Percentiles rank a stretch among this genome's conserved stretches.
phyloP scores from a whole-genome alignment of 1,139 yeast genomes.

The Geotrichum aggregatum region DNA sequence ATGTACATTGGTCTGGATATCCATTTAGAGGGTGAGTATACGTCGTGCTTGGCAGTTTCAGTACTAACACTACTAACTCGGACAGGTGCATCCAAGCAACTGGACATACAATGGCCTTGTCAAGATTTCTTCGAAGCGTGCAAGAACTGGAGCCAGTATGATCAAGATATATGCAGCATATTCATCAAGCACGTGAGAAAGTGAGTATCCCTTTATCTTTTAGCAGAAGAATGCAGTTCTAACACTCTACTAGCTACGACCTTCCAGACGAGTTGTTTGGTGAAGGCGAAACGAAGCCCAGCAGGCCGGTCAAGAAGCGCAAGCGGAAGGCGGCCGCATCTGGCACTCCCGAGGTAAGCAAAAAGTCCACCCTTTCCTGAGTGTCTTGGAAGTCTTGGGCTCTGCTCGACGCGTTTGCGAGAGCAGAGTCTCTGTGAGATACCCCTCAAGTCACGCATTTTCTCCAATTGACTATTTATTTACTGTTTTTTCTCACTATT shows the following conservation, averaged over 20 bases:
- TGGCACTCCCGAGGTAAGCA: slow-evolving; percentile 4
- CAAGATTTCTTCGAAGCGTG: slow-evolving; percentile 80
- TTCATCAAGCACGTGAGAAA: slow-evolving; percentile 73
- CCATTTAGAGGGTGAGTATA: slow-evolving; percentile 43
- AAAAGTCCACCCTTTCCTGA: background rate
- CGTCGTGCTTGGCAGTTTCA: background rate
- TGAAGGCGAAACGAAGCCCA: slow-evolving; percentile 74
- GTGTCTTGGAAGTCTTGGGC: background rate
- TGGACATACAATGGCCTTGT: slow-evolving; percentile 89
- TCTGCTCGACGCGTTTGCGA: background rate
- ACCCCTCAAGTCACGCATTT: background rate
- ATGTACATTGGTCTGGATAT: slow-evolving; percentile 77
- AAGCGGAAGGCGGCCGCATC: slow-evolving; percentile 41
- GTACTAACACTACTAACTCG: background rate
- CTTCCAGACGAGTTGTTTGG: slow-evolving; percentile 79
- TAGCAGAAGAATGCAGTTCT: background rate
- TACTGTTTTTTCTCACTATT: background rate
- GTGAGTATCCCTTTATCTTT: slow-evolving; percentile 25
- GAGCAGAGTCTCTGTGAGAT: too few species aligned
- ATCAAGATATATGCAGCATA: slow-evolving; percentile 54
- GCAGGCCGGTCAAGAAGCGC: slow-evolving; percentile 47
- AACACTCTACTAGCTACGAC: slow-evolving; percentile 47
- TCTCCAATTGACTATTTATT: background rate
- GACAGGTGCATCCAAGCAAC: slow-evolving; percentile 42
- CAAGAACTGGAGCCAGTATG: slow-evolving; percentile 64